Evolutionary conservation across 2,329 filamentous ascomycete genomes (phyloP).

Genomic region (Fusarium haematococcum): DNA sequence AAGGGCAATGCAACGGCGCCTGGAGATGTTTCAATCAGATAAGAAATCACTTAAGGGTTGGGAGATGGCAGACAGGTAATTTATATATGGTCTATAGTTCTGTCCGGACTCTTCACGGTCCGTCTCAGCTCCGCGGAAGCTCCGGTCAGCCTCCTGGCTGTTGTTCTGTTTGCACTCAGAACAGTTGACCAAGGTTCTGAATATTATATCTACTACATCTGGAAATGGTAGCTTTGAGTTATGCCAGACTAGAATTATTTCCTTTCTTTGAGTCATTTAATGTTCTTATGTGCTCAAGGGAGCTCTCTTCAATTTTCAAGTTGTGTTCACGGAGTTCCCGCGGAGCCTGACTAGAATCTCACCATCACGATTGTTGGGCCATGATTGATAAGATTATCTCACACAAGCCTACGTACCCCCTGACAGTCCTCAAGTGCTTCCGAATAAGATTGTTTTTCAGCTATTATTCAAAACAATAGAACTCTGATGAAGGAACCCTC

Average conservation of each 20-base stretch:
- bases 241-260: background rate
- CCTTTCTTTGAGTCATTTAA: background rate
- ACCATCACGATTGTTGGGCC: background rate
- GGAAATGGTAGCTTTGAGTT: background rate
- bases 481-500: background rate
- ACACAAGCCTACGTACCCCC: background rate
- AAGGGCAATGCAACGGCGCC: background rate
- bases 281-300: background rate
- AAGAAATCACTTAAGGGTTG: background rate
- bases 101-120: background rate
- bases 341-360: background rate
- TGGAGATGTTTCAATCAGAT: too few species aligned
- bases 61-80: background rate
- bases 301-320: background rate
- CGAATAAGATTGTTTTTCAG: background rate
- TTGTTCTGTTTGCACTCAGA: background rate
- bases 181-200: background rate
- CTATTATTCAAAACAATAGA: background rate
- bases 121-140: background rate
- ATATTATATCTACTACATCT: background rate
- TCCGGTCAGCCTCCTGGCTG: background rate
- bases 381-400: background rate
- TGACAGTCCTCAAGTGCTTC: background rate
- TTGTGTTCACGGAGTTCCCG: background rate
- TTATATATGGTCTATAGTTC: background rate